Base-by-base conservation (phyloP, 768 basidiomycete species). In the Termitomyces sp. region DNA sequence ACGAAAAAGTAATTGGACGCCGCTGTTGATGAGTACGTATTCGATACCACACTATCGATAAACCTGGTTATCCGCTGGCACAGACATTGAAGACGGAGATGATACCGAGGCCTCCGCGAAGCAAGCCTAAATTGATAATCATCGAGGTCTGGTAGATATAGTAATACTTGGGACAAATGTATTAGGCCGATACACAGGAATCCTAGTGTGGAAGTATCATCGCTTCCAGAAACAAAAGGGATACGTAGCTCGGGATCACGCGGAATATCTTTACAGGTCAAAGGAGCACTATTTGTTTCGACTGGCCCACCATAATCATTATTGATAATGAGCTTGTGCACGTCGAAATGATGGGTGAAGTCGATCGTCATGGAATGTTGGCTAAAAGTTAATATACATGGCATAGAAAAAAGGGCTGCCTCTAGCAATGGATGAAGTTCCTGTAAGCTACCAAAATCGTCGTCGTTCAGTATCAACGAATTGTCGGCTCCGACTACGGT, bases 401-500 rank as follows among this genome's bases (percentile, higher is more conserved):
- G 22, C 5, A 52, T 26, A 26, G 16, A 38, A 18, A 8, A 28
- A n/a, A n/a, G n/a, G 14, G 6, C 13, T 53, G 38, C 52, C 30
- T 53, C 28, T 28, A 28, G 22, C 8, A 43, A 52, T 33, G 38
- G 13, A 30, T 20, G 4, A 10, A 44, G 18, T 32, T 41, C 35
- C 26, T 41, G 35, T 43, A 38, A 26, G 22, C 56, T 63, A 63
- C 56, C 58, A 58, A 18, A 49, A 51, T 64, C 63, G 53, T 46
- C 60, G 57, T n/a, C 62, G 59, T 24, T 52, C 54, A 40, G 30
- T 20, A 43, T 59, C 16, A 47, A 32, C 47, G 44, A 66, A 63
- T 32, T 63, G 58, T 28, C 66, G 51, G 20, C 65, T 57, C 26
- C 62, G 62, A 24, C 65, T 55, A 33, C 60, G 62, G 33, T 60